phyloP scores from a whole-genome alignment of 2,329 filamentous ascomycete genomes.

The Hyphodiscus sp. region DNA sequence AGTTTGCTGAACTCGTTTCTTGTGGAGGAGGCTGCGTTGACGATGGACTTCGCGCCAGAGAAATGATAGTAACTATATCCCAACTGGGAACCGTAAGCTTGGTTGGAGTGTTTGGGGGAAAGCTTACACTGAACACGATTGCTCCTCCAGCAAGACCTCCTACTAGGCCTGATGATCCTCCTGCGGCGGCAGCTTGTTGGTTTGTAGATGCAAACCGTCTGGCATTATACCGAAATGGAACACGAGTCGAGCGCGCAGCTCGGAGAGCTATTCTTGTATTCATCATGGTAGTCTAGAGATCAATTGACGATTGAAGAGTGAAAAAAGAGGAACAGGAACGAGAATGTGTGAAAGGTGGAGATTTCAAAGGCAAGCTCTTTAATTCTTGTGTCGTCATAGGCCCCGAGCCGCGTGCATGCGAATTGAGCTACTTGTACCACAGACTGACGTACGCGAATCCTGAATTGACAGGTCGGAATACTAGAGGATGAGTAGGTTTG shows the following conservation, averaged over 20 bases:
- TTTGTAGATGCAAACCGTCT: slow-evolving; percentile 18
- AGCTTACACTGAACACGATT: slow-evolving; percentile 35
- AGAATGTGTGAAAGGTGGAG: too few species aligned
- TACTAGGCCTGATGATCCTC: slow-evolving; percentile 35
- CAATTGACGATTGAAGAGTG: too few species aligned
- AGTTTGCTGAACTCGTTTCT: slow-evolving; percentile 55
- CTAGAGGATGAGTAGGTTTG: too few species aligned
- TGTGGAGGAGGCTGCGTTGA: slow-evolving; percentile 46
- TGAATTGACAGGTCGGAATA: too few species aligned
- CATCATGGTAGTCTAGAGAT: slow-evolving; percentile 11
- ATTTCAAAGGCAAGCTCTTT: too few species aligned
- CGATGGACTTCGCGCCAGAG: slow-evolving; percentile 38
- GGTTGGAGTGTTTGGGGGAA: neutral
- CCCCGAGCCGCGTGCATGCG: too few species aligned
- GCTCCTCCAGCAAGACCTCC: slow-evolving; percentile 44
- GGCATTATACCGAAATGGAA: slow-evolving; percentile 23
- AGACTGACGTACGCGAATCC: too few species aligned
- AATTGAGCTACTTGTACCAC: too few species aligned
- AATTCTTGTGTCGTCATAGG: too few species aligned
- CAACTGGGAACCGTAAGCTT: slow-evolving; percentile 16
- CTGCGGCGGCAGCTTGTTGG: slow-evolving; percentile 19
- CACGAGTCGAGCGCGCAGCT: slow-evolving; percentile 17
- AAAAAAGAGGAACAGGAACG: too few species aligned
- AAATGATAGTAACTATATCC: slow-evolving; percentile 48
- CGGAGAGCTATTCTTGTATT: slow-evolving; percentile 19